Evolutionary conservation across 2,329 filamentous ascomycete species (phyloP).

Genomic region (Alternaria ventricosa): DNA sequence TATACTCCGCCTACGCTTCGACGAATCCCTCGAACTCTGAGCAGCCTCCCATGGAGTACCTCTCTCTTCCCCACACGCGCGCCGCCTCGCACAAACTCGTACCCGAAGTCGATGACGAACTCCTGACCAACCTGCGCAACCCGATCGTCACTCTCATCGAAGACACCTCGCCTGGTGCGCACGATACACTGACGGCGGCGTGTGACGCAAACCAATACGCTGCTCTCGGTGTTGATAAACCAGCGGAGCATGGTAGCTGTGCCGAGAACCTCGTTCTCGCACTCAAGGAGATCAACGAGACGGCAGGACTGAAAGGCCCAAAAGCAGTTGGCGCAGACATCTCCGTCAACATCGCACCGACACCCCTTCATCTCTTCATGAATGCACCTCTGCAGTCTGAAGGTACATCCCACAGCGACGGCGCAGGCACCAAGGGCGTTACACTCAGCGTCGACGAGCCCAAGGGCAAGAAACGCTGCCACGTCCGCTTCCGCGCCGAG

Average conservation of each 20-base stretch:
- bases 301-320: constrained; percentile 54
- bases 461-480: constrained; percentile 43
- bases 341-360: constrained; percentile 56
- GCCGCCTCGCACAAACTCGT: constrained; percentile 51
- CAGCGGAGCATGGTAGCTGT: constrained; percentile 56
- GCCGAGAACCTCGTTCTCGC: constrained; percentile 59
- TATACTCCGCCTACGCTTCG: constrained; percentile 56
- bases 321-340: constrained; percentile 57
- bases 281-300: constrained; percentile 56
- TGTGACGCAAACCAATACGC: constrained; percentile 55
- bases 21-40: constrained; percentile 38
- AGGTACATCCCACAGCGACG: constrained; percentile 14
- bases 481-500: constrained; percentile 45
- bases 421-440: constrained; percentile 39
- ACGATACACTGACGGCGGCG: constrained; percentile 57
- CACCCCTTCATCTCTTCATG: constrained; percentile 56
- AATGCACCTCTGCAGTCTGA: constrained; percentile 37
- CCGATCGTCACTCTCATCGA: constrained; percentile 56
- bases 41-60: constrained; percentile 54
- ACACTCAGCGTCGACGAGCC: constrained; percentile 40
- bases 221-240: constrained; percentile 51
- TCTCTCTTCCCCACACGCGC: constrained; percentile 55
- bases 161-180: constrained; percentile 52
- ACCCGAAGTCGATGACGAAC: constrained; percentile 51
- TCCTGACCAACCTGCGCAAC: constrained; percentile 55